These are phyloP conservation scores for Rhizopogon sp. DNA, from an alignment of 768 basidiomycete genomes.

Conservation along the genomic window DNA sequence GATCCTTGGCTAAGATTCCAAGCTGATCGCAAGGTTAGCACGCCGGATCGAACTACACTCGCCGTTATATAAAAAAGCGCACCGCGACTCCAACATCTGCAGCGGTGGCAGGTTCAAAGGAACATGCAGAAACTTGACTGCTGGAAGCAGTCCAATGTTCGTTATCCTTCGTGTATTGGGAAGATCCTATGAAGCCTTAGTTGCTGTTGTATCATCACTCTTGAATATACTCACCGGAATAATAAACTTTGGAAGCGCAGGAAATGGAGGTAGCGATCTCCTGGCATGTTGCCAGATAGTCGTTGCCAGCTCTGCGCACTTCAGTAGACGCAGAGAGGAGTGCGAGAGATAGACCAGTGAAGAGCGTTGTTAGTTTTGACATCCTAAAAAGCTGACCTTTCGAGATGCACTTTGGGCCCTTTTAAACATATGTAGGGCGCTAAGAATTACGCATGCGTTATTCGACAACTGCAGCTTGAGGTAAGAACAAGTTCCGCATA, in stretches of 20 bases:
- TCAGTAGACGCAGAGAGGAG: background rate
- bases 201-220: background rate
- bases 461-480: too few relatives aligned
- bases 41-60: background rate
- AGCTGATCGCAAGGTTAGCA: conserved; percentile 31
- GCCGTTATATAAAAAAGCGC: conserved; percentile 3
- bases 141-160: conserved; percentile 48
- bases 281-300: conserved; percentile 17
- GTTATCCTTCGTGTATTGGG: conserved; percentile 37
- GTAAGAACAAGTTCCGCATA: too few relatives aligned
- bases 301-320: background rate
- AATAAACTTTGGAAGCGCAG: conserved; percentile 40
- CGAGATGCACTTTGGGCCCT: too few relatives aligned
- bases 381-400: too few relatives aligned
- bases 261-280: conserved; percentile 36
- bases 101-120: conserved; percentile 53
- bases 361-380: too few relatives aligned
- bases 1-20: conserved; percentile 36
- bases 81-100: conserved; percentile 52
- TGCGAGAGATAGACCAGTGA: background rate
- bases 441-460: too few relatives aligned
- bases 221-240: conserved; percentile 25
- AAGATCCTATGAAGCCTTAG: background rate
- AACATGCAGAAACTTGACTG: conserved; percentile 41
- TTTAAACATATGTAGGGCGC: too few relatives aligned